Percentiles rank a stretch among this genome's conserved stretches.
phyloP scores from a whole-genome alignment of 2,329 filamentous ascomycete species.

The Xylariales sp. region DNA sequence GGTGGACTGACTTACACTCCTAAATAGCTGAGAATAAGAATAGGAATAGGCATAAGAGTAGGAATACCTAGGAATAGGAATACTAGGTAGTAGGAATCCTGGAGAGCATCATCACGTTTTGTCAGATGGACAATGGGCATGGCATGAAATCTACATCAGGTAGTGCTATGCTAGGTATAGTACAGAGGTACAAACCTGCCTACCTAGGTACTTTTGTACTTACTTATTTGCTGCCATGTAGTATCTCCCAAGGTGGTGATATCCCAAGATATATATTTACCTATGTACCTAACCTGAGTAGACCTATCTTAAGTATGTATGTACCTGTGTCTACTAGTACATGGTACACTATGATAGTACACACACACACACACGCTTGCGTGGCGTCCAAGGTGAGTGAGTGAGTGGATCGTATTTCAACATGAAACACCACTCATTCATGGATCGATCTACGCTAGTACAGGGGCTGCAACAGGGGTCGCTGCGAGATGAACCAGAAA shows the following conservation, averaged over 20 bases:
- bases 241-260: not conserved
- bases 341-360: too few relatives aligned
- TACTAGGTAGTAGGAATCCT: not conserved
- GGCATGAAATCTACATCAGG: not conserved
- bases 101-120: conserved; percentile 2
- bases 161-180: not conserved
- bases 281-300: too few relatives aligned
- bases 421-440: conserved; percentile 45
- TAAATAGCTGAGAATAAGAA: too few relatives aligned
- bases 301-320: too few relatives aligned
- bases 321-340: too few relatives aligned
- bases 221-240: too few relatives aligned
- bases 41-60: too few relatives aligned
- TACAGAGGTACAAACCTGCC: too few relatives aligned
- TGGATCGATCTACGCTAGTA: conserved; percentile 32
- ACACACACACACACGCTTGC: conserved; percentile 23
- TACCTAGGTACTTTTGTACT: too few relatives aligned
- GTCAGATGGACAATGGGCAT: not conserved
- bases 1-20: too few relatives aligned
- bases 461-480: conserved; percentile 10
- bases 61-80: not conserved
- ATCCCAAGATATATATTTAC: too few relatives aligned
- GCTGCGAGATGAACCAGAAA: conserved; percentile 8
- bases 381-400: conserved; percentile 39
- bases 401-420: conserved; percentile 44